Evolutionary conservation across 2,329 filamentous ascomycete species (phyloP), one percentile per base, ranked within the genome.

Genomic region (Hymenoscyphus fraxineus): DNA sequence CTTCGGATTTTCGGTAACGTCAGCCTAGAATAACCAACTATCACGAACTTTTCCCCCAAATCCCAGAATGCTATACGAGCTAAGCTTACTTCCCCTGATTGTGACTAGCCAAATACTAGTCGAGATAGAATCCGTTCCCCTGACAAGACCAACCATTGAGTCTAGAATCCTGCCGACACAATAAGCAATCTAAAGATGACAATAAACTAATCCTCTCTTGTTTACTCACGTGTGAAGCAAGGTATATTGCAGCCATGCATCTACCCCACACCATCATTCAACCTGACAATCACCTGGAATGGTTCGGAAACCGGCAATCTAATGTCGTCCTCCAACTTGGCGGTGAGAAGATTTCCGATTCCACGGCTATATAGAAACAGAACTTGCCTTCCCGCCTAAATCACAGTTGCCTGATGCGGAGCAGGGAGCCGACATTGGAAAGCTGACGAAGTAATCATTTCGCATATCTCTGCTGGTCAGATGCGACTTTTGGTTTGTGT

Each of bases 371-470:
- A 32, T 57, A 41, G 9, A 38, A 9, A 56, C 19, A 32, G 10
- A 32, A 38, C 19, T n/a, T 22, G 55, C 19, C 47, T 27, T 57
- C 27, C 51, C 35, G 60, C 60, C 60, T 61, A 56, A 61, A 61
- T 57, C 31, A 57, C n/a, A 38, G 51, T 38, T 39, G 59, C 41
- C 59, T 60, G 19, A 54, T 19, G 38, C 35, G 40, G 47, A 54
- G 22, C 47, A 27, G 47, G 22, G 47, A 54, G n/a, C 47, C 47
- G 47, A 54, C 13, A 13, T 27, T 54, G 2, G 27, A 10, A 6
- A 27, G 12, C 19, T 27, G 19, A 54, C 19, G 19, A 44, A 47
- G 27, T 15, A 41, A 44, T 41, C 19, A 12, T n/a, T 41, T 31
- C 12, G 31, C 22, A n/a, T 27, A 44, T 60, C 39, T 61, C 31